phyloP scores from a whole-genome alignment of 345 rosid genomes.

The Gossypium sturtianum region DNA sequence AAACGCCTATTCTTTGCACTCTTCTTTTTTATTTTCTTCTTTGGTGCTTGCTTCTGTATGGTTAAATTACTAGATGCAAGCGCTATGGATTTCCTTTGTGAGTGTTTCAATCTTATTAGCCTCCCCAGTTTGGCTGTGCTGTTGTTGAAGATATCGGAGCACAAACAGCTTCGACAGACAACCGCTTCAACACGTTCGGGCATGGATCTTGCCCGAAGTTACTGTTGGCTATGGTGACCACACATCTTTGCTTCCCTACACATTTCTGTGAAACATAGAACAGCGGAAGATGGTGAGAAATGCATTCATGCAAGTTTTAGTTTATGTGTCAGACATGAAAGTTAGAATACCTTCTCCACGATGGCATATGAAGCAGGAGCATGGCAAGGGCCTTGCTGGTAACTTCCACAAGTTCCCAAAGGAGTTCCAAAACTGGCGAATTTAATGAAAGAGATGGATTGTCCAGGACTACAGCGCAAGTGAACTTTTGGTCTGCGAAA shows the following conservation, averaged over 20 bases:
- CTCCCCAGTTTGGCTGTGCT: slow-evolving; percentile 11
- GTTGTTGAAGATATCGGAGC: slow-evolving; percentile 14
- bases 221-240: slow-evolving; percentile 20
- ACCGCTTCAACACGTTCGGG: slow-evolving; percentile 17
- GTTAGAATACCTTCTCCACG: slow-evolving; percentile 61
- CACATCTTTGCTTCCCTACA: slow-evolving; percentile 42
- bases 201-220: slow-evolving; percentile 22
- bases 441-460: slow-evolving; percentile 71
- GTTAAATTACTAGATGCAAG: slow-evolving; percentile 9
- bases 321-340: not conserved
- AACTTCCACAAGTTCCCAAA: slow-evolving; percentile 90
- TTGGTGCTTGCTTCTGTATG: slow-evolving; percentile 10
- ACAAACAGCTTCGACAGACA: slow-evolving; percentile 20
- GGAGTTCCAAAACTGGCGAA: slow-evolving; percentile 99
- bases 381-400: slow-evolving; percentile 93
- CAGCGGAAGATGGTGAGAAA: slow-evolving; percentile 12
- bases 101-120: not conserved
- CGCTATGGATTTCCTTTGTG: not conserved
- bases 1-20: slow-evolving; percentile 9
- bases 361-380: slow-evolving; percentile 69
- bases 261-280: slow-evolving; percentile 54
- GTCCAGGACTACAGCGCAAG: slow-evolving; percentile 72
- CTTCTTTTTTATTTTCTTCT: not conserved
- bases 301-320: not conserved
- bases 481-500: slow-evolving; percentile 88